Percentiles rank a stretch among this genome's conserved stretches.
These are phyloP conservation scores for Podospora appendiculata DNA, from an alignment of 495 filamentous ascomycete species.

Conservation along the genomic window DNA sequence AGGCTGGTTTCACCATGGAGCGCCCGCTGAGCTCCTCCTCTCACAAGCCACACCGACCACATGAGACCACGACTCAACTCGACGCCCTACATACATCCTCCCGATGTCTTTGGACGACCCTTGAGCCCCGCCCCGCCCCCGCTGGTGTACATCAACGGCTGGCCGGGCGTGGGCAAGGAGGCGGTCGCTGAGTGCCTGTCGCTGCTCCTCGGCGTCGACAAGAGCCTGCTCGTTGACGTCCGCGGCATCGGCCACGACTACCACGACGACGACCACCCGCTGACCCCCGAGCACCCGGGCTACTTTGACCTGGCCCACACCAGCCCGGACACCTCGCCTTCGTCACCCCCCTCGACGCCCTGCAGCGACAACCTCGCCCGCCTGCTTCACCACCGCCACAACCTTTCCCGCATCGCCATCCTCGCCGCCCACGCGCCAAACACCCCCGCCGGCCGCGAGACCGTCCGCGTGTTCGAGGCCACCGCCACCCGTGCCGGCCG, in stretches of 20 bases:
- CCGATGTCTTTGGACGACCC: slow-evolving; percentile 6
- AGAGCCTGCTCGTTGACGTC: slow-evolving; percentile 17
- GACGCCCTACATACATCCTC: not conserved
- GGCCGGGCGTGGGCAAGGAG: slow-evolving; percentile 21
- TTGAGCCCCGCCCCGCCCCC: slow-evolving; percentile 15
- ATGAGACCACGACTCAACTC: not conserved
- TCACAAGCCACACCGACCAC: too few relatives aligned
- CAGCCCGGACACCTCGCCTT: not conserved
- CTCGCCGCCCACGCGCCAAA: slow-evolving; percentile 14
- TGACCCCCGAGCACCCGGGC: slow-evolving; percentile 15
- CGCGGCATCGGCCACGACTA: slow-evolving; percentile 6
- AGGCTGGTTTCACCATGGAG: not conserved
- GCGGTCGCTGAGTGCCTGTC: slow-evolving; percentile 20
- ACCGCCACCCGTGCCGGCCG: slow-evolving; percentile 11
- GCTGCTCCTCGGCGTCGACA: slow-evolving; percentile 15
- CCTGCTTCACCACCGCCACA: slow-evolving; percentile 8
- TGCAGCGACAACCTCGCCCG: slow-evolving; percentile 12
- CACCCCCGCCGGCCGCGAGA: slow-evolving; percentile 8
- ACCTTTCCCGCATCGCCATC: slow-evolving; percentile 10
- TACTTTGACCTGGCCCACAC: slow-evolving; percentile 10
- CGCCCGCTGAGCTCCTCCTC: not conserved
- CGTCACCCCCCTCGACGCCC: not conserved
- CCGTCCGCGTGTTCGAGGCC: slow-evolving; percentile 6
- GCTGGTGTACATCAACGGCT: slow-evolving; percentile 23
- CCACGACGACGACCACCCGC: slow-evolving; percentile 1